Percentiles rank a stretch among this genome's conserved stretches.
phyloP scores from a whole-genome alignment of 306 rosid genomes.

The Prunus salicina region DNA sequence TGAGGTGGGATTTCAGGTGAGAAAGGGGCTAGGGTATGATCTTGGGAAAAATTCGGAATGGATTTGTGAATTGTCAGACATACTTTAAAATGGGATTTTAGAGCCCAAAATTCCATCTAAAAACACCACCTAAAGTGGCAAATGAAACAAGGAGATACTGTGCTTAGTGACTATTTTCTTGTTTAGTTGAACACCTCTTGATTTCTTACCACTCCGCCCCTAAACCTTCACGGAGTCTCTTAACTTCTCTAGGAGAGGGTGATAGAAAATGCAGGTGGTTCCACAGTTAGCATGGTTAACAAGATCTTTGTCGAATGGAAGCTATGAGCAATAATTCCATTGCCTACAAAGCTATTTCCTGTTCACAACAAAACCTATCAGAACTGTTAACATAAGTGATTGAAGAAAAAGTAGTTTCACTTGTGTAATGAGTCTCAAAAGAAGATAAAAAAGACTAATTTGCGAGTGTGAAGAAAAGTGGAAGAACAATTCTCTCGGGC shows the following conservation, averaged over 20 bases:
- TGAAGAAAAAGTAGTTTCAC: neutral
- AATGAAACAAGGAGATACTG: neutral
- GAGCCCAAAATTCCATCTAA: neutral
- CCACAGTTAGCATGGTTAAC: neutral
- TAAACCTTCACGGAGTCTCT: neutral
- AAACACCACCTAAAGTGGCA: neutral
- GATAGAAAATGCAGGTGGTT: neutral
- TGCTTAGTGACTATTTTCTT: neutral
- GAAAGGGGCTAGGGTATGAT: neutral
- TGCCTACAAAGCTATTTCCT: neutral
- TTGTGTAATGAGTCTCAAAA: neutral
- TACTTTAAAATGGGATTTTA: neutral
- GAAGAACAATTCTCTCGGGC: neutral
- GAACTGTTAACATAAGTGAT: neutral
- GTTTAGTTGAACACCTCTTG: neutral
- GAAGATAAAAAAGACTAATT: constrained; percentile 8
- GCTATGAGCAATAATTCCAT: neutral
- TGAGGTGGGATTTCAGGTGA: neutral
- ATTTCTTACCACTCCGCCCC: neutral
- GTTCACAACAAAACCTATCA: neutral
- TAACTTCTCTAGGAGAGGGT: neutral
- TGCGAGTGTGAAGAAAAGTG: neutral
- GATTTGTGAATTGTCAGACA: neutral
- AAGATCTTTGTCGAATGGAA: neutral
- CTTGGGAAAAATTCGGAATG: neutral